Base-by-base conservation (phyloP, 1,284 basidiomycete genomes). In the Naganishia albida region DNA sequence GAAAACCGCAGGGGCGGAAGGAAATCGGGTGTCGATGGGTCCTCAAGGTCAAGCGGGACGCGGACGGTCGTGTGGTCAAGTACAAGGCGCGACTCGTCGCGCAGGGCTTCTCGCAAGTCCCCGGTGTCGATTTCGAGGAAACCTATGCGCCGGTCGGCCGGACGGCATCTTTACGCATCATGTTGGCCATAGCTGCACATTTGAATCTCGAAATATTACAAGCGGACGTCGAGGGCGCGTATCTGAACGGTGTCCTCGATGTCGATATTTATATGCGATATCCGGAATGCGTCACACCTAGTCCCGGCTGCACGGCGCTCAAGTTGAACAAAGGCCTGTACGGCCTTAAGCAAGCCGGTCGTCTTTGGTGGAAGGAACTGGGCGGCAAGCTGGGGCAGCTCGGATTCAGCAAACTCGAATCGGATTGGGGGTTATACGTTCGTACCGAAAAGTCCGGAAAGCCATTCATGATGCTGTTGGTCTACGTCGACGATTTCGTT, bases 201-300 rank as follows among this genome's bases (percentile, higher is more conserved):
- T 52, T 72, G 0, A 73, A 77, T 49, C 81, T 80, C 74, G 76
- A 80, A n/a, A 60, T 80, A 0, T 72, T 77, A 28, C 80, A 82
- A 48, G 71, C 82, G 2, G 81, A 86, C 65, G 73, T 85, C 50
- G 81, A 82, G 42, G 82, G 78, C 0, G 82, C 83, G 0, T 85
- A 80, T 68, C 73, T 83, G 0, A 79, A 83, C 68, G 81, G 80
- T 0, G 40, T 72, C 0, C 74, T 85, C 0, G 73, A 81, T 0
- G 80, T 82, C 51, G 72, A 74, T 1, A 72, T 82, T 38, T 81
- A 77, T 69, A 73, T 81, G 68, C 46, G 68, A 6, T 70, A 68
- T 1, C 78, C 78, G n/a, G 46, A 48, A 25, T 20, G 46, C 2
- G 13, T 48, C 20, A 3, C 2, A 3, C 46, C 46, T 2, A 48